Conservation (phyloP, 441 rosid genomes). For the Aquilaria agallochum region DNA sequence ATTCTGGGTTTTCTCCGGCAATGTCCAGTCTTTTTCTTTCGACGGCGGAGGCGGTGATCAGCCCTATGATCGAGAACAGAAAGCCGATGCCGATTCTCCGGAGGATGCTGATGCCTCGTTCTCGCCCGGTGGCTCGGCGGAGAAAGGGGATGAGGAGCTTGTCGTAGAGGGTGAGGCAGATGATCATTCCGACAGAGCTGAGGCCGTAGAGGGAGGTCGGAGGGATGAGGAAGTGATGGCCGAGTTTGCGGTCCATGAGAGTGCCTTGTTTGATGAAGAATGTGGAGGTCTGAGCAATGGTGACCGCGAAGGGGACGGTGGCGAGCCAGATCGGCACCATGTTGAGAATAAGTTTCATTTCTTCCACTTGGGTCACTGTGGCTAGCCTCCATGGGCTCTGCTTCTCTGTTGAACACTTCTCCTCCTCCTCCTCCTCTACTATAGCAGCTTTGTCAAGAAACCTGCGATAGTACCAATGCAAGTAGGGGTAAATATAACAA, state of each 20-base stretch:
- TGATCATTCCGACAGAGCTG: slow-evolving; percentile 61
- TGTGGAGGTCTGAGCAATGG: slow-evolving; percentile 66
- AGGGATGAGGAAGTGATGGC: slow-evolving; percentile 47
- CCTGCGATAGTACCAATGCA: slow-evolving; percentile 24
- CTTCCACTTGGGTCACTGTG: slow-evolving; percentile 78
- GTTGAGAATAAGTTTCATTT: slow-evolving; percentile 75
- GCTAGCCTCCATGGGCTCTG: slow-evolving; percentile 68
- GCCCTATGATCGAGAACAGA: slow-evolving; percentile 54
- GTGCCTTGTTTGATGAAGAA: slow-evolving; percentile 88
- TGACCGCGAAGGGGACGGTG: slow-evolving; percentile 65
- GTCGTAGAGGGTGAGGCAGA: slow-evolving; percentile 56
- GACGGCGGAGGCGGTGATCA: slow-evolving; percentile 67
- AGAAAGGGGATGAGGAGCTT: slow-evolving; percentile 54
- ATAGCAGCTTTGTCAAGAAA: slow-evolving; percentile 91
- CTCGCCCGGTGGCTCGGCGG: slow-evolving; percentile 51
- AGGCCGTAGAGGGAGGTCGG: slow-evolving; percentile 62
- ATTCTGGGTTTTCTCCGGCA: slow-evolving; percentile 1
- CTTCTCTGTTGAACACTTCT: slow-evolving; percentile 25
- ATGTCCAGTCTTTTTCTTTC: slow-evolving; percentile 56
- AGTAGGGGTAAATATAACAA: not conserved
- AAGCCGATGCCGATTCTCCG: slow-evolving; percentile 88
- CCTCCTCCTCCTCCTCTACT: slow-evolving; percentile 24
- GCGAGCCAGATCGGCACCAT: slow-evolving; percentile 85
- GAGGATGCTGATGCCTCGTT: slow-evolving; percentile 77
- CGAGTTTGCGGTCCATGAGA: slow-evolving; percentile 43